These are phyloP conservation scores for Penicillium cosmopolitanum DNA, from an alignment of 495 filamentous ascomycete genomes.

Conservation along the genomic window DNA sequence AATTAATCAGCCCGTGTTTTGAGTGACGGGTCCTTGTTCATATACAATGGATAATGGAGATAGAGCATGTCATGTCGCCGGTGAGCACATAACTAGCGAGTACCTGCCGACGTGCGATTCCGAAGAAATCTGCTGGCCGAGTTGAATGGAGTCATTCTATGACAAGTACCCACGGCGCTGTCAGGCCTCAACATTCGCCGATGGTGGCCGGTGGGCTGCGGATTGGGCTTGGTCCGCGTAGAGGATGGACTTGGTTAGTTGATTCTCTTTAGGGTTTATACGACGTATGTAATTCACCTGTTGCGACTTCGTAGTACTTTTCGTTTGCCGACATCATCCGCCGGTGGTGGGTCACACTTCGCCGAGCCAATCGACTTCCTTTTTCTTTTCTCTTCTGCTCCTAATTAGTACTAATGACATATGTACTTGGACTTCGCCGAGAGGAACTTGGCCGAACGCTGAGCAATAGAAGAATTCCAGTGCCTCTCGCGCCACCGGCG, in stretches of 20 bases:
- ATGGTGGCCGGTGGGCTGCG: conserved; percentile 5
- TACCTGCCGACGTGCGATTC: too few species aligned
- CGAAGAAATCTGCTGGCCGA: too few species aligned
- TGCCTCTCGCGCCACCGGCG: background rate
- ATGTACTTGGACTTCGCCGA: background rate
- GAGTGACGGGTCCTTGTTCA: background rate
- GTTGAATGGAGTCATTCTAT: too few species aligned
- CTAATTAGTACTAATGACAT: background rate
- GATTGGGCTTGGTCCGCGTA: too few species aligned
- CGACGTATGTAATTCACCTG: too few species aligned
- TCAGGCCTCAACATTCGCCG: conserved; percentile 2
- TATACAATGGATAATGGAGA: background rate
- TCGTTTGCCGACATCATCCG: background rate
- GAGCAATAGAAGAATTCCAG: background rate
- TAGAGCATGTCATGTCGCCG: too few species aligned
- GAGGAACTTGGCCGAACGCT: background rate
- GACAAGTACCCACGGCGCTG: background rate
- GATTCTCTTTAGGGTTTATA: background rate
- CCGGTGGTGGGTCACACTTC: background rate
- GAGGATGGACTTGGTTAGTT: too few species aligned
- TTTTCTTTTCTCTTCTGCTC: background rate
- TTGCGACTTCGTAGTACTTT: background rate
- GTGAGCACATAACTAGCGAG: too few species aligned
- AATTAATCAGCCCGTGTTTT: background rate
- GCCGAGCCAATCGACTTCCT: conserved; percentile 1